Percentiles rank a stretch among this genome's conserved stretches.
Conservation (phyloP, 495 filamentous ascomycete species). For the Oleoguttula mirabilis region DNA sequence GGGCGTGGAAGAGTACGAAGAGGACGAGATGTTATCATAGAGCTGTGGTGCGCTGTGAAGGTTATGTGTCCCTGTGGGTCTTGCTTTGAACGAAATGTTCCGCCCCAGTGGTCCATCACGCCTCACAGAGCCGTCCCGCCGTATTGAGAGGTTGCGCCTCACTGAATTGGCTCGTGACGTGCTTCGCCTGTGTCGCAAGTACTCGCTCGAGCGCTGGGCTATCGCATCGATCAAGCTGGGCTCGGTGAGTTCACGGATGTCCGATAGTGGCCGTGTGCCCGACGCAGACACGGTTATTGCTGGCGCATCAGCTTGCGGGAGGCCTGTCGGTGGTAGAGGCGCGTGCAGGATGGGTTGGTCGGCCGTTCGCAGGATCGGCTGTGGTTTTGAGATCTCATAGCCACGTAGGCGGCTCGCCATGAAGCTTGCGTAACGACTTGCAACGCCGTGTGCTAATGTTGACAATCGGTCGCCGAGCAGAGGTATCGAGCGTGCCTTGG, state of each 20-base stretch:
- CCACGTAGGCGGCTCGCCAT: conserved; percentile 4
- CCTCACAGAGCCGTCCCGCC: conserved; percentile 1
- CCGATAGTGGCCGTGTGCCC: conserved; percentile 32
- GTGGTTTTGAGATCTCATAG: conserved; percentile 3
- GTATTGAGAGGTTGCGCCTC: conserved; percentile 5
- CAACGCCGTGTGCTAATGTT: too few relatives aligned
- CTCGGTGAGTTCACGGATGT: conserved; percentile 35
- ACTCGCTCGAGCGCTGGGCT: not conserved
- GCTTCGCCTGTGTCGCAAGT: conserved; percentile 1
- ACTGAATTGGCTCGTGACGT: not conserved
- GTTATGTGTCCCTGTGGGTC: not conserved
- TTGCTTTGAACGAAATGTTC: not conserved
- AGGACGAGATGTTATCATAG: conserved; percentile 14
- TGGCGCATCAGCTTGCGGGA: not conserved
- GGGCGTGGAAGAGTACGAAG: conserved; percentile 22
- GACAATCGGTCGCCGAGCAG: too few relatives aligned
- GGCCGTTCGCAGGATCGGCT: not conserved
- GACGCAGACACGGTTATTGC: not conserved
- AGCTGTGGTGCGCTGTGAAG: not conserved
- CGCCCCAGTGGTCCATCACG: not conserved
- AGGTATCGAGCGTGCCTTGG: too few relatives aligned
- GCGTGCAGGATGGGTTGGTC: not conserved
- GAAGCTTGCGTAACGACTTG: too few relatives aligned
- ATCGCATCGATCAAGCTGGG: conserved; percentile 31
- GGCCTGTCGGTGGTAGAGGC: not conserved